Conservation (phyloP, 1,284 basidiomycete species). For the Jaminaea rosea region DNA sequence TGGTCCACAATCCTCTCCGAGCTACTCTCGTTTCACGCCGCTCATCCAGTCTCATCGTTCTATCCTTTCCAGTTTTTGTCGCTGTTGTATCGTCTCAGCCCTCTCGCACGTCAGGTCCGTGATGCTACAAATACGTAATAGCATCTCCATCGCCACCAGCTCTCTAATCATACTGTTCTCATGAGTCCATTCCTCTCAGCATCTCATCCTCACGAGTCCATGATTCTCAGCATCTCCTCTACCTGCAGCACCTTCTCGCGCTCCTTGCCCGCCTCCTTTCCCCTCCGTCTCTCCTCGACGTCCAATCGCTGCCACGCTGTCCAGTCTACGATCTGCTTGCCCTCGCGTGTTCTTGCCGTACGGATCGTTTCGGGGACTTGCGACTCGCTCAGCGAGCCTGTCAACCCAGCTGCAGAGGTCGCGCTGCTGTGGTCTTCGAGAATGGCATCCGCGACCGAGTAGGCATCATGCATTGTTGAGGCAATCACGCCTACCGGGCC, state of each 20-base stretch:
- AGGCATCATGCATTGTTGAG: conserved; percentile 87
- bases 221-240: background rate
- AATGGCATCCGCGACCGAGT: conserved; percentile 65
- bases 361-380: conserved; percentile 9
- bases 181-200: no score
- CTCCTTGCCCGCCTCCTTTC: conserved; percentile 59
- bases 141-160: no score
- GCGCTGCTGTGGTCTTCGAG: conserved; percentile 52
- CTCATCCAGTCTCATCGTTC: no score
- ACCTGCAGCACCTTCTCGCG: conserved; percentile 59
- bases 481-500: conserved; percentile 89
- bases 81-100: no score
- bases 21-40: no score
- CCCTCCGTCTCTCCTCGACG: conserved; percentile 59
- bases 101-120: no score
- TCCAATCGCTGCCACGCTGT: conserved; percentile 63
- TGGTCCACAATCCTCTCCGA: no score
- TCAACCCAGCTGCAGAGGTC: background rate
- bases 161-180: no score
- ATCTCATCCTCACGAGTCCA: no score
- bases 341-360: background rate
- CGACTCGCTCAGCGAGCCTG: background rate
- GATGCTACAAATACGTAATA: no score
- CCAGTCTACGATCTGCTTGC: conserved; percentile 54
- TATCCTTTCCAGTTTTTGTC: no score